phyloP scores from a whole-genome alignment of 148 eudicot genomes.

The Pharnaceum exiguum region DNA sequence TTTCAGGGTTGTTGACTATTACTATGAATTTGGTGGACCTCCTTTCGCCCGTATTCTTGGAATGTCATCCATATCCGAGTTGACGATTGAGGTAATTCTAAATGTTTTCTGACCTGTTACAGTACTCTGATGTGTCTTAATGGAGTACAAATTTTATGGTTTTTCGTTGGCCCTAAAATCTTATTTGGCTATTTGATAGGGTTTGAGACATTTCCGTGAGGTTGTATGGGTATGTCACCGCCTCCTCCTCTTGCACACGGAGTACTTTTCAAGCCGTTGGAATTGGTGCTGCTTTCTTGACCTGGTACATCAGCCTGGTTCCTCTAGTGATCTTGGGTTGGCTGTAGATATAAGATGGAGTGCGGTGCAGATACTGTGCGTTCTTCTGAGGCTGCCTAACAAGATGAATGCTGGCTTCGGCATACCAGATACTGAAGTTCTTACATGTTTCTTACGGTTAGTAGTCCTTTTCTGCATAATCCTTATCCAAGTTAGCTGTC shows the following conservation, averaged over 20 bases:
- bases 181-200: slow-evolving; percentile 23
- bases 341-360: slow-evolving; percentile 69
- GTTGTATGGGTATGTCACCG: slow-evolving; percentile 68
- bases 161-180: neutral
- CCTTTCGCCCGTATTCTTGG: slow-evolving; percentile 63
- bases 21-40: slow-evolving; percentile 72
- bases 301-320: slow-evolving; percentile 35
- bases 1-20: slow-evolving; percentile 60
- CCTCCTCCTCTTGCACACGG: slow-evolving; percentile 51
- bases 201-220: slow-evolving; percentile 32
- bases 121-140: too few species aligned
- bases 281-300: slow-evolving; percentile 83
- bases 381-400: slow-evolving; percentile 54
- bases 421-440: slow-evolving; percentile 45
- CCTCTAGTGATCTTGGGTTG: slow-evolving; percentile 23
- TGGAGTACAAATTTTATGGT: too few species aligned
- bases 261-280: slow-evolving; percentile 62
- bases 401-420: slow-evolving; percentile 40
- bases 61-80: slow-evolving; percentile 24
- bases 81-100: slow-evolving; percentile 35
- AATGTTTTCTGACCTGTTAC: too few species aligned
- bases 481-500: neutral
- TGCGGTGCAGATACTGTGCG: slow-evolving; percentile 54
- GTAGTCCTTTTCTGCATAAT: slow-evolving; percentile 13
- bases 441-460: slow-evolving; percentile 64